phyloP scores from a whole-genome alignment of 2,329 filamentous ascomycete species.

The Didymella sp. region DNA sequence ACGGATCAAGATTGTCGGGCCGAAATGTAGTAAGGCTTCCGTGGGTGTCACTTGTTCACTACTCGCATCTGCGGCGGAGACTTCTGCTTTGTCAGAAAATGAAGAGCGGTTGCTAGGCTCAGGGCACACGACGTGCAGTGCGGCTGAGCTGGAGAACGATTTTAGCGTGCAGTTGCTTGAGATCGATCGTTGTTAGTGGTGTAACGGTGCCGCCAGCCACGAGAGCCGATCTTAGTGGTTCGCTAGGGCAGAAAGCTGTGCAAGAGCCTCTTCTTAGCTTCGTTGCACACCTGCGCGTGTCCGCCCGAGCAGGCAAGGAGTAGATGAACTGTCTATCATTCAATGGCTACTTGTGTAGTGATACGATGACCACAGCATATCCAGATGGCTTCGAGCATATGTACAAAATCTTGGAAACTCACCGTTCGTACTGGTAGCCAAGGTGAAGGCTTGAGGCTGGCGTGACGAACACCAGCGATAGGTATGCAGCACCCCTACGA shows the following conservation, averaged over 20 bases:
- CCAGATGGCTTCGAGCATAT: background rate
- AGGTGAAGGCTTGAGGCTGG: background rate
- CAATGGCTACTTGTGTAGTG: background rate
- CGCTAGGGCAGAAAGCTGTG: background rate
- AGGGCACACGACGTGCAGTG: background rate
- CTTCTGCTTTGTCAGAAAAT: background rate
- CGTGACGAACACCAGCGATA: background rate
- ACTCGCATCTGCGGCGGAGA: background rate
- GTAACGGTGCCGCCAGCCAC: conserved; percentile 10
- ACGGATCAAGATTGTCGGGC: too few relatives aligned
- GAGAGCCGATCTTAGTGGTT: background rate
- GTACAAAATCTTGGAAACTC: background rate
- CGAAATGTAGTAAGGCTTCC: too few relatives aligned
- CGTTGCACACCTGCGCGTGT: background rate
- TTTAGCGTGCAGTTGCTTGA: background rate
- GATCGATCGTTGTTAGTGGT: conserved; percentile 7
- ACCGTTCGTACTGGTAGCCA: background rate
- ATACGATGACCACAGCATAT: background rate
- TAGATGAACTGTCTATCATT: background rate
- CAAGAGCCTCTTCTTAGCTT: conserved; percentile 2
- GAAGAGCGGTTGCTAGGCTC: background rate
- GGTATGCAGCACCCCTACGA: conserved; percentile 5
- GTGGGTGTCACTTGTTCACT: too few relatives aligned
- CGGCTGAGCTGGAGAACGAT: conserved; percentile 2
- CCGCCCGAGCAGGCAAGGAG: background rate